Evolutionary conservation across 352 stramenopile species (phyloP), one percentile per base, ranked within the genome.

Genomic region (Phytophthora rubi): DNA sequence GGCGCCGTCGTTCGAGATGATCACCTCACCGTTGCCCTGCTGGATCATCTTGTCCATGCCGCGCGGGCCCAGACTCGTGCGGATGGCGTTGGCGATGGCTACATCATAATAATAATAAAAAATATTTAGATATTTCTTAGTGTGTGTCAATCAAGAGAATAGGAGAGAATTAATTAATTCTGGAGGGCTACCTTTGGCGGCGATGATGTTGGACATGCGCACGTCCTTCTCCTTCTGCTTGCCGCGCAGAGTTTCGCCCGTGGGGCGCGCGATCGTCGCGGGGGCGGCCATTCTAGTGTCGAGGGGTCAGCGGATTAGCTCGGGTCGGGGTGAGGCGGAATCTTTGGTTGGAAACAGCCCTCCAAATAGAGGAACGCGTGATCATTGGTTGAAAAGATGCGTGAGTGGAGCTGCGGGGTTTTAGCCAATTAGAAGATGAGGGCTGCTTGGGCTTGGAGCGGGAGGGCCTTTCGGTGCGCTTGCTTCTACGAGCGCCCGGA

Each of bases 11-110:
- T 99, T 99, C 44, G 95, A 99, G 73, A 99, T 99, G 55, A 99
- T 91, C 49, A 99, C 98, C 75, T 99, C 98, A 56, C 97, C 98
- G 71, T 99, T 96, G 60, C 91, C 89, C 57, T 98, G 90, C 79
- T 99, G 94, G 77, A 99, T 99, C 83, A 99, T 99, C 88, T 99
- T 99, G 90, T 99, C 98, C 97, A 99, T 99, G 51, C 98, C 98
- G 21, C 97, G 91, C 9, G 98, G 98, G 0, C 98, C 98, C 23
- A 99, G 86, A 62, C 93, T 99, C 63, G 98, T 99, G 61, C 97
- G 93, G 71, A 99, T 97, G 37, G 97, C 97, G 80, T 99, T 98
- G 7, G 98, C 97, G 13, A 99, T 98, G 26, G 97, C 98, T 95
- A 47, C 28, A 60, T 51, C 7, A 26, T 26, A 26, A 26, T 26